These are phyloP conservation scores for Periconia macrospinosa DNA, from an alignment of 2,329 filamentous ascomycete genomes.

Conservation along the genomic window DNA sequence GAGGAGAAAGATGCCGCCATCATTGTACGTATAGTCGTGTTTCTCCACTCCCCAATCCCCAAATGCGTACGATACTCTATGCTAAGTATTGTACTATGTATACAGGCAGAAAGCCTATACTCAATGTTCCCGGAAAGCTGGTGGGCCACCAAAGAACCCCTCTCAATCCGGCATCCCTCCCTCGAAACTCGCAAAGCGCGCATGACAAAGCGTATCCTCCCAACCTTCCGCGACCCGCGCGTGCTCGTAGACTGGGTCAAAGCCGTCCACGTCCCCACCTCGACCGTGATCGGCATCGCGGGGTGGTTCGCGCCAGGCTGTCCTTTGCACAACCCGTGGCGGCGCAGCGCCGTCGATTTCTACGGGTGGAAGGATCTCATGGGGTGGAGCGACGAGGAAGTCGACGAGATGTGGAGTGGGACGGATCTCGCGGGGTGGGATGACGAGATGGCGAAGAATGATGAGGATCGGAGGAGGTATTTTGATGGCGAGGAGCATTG, in stretches of 20 bases:
- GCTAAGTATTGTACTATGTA: too few species aligned
- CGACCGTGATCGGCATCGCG: constrained; percentile 27
- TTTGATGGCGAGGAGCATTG: constrained; percentile 30
- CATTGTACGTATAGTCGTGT: constrained; percentile 22
- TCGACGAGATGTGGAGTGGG: constrained; percentile 28
- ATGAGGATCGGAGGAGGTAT: constrained; percentile 17
- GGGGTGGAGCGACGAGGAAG: constrained; percentile 25
- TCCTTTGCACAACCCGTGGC: constrained; percentile 24
- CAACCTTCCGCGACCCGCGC: constrained; percentile 16
- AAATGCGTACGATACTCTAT: too few species aligned
- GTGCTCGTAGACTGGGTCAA: constrained; percentile 25
- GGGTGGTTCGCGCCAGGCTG: constrained; percentile 26
- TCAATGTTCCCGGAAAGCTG: constrained; percentile 19
- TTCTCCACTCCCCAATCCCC: too few species aligned
- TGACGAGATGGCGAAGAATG: constrained; percentile 15
- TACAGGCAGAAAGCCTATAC: constrained; percentile 34
- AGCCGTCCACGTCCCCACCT: constrained; percentile 22
- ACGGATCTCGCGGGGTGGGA: constrained; percentile 23
- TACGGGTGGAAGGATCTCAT: constrained; percentile 24
- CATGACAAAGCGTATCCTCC: constrained; percentile 23
- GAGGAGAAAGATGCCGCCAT: constrained; percentile 15
- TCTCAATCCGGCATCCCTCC: constrained; percentile 11
- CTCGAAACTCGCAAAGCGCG: constrained; percentile 16
- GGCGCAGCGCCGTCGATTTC: constrained; percentile 16
- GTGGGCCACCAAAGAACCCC: constrained; percentile 28